A percentile compares a stretch with the other conserved stretches of the same genome.
Evolutionary conservation across 345 rosid species (phyloP).

Genomic region (Leavenworthia alabamica): DNA sequence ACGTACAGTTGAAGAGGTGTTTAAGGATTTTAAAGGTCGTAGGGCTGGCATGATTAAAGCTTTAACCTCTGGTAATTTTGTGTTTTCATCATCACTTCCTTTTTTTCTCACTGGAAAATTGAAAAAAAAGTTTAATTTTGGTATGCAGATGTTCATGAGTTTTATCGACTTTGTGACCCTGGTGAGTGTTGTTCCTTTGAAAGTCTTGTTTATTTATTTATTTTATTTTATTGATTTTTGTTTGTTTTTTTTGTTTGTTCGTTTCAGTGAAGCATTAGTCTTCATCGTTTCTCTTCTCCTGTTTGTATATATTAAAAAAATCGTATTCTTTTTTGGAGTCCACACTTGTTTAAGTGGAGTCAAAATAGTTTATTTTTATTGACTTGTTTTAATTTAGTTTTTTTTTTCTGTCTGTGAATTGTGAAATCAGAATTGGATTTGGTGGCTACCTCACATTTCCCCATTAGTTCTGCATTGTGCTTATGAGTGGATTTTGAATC

Average conservation of each 20-base stretch:
- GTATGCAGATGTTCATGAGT: constrained; percentile 66
- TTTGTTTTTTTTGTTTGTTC: neutral
- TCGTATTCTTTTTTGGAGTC: neutral
- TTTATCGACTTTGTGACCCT: constrained; percentile 70
- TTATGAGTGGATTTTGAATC: neutral
- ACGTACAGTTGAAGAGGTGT: constrained; percentile 70
- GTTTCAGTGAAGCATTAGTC: constrained; percentile 13
- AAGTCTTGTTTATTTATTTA: constrained; percentile 14
- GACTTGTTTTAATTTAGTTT: neutral
- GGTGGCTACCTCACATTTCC: too few relatives aligned
- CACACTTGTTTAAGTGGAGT: neutral
- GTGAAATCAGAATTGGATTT: too few relatives aligned
- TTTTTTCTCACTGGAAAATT: neutral
- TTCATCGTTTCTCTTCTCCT: constrained; percentile 2
- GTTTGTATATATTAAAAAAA: neutral
- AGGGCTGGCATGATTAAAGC: constrained; percentile 68
- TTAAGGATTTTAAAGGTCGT: constrained; percentile 66
- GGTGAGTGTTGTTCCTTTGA: constrained; percentile 33
- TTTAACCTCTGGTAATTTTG: constrained; percentile 55
- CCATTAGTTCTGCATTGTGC: neutral
- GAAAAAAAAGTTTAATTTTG: too few relatives aligned
- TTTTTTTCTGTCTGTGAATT: too few relatives aligned
- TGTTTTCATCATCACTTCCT: neutral
- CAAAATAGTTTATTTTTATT: constrained; percentile 14
- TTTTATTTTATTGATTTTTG: neutral